These are phyloP conservation scores for Veloporphyrellus conicus DNA, from an alignment of 1,284 basidiomycete genomes.

Conservation along the genomic window DNA sequence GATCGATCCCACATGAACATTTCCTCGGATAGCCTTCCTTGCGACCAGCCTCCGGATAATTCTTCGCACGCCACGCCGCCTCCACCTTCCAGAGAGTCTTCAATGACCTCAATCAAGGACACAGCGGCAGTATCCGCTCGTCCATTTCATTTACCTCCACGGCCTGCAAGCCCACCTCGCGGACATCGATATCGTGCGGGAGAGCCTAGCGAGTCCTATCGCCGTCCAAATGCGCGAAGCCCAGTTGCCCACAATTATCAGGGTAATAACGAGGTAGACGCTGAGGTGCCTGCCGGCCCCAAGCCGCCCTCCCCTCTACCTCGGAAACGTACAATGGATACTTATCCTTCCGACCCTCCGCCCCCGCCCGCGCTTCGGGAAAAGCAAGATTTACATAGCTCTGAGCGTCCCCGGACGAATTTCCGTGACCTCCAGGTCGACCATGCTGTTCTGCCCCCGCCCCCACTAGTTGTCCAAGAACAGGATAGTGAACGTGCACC, in stretches of 20 bases:
- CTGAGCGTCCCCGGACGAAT: slow-evolving; percentile 9
- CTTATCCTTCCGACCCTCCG: slow-evolving; percentile 4
- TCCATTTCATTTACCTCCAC: slow-evolving; percentile 22
- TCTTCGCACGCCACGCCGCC: slow-evolving; percentile 26
- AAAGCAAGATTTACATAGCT: slow-evolving; percentile 2
- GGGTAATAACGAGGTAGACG: slow-evolving; percentile 3
- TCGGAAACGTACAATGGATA: slow-evolving; percentile 11
- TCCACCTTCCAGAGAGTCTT: slow-evolving; percentile 32
- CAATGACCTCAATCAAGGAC: slow-evolving; percentile 21
- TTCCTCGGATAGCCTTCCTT: slow-evolving; percentile 19
- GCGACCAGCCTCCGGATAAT: slow-evolving; percentile 15
- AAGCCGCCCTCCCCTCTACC: slow-evolving; percentile 4
- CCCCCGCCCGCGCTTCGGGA: slow-evolving; percentile 5
- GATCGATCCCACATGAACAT: slow-evolving; percentile 2
- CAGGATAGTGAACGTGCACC: slow-evolving; percentile 12
- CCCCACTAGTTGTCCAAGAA: not conserved
- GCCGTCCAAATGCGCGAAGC: slow-evolving; percentile 1
- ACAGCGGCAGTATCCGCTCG: slow-evolving; percentile 1
- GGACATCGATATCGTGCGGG: slow-evolving; percentile 8
- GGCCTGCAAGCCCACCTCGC: slow-evolving; percentile 21
- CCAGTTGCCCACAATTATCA: not conserved
- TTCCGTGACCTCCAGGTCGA: slow-evolving; percentile 12
- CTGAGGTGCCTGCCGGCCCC: slow-evolving; percentile 9
- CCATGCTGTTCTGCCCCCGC: slow-evolving; percentile 5
- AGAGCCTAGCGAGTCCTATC: slow-evolving; percentile 4